These are phyloP conservation scores for Schwanniomyces sp. DNA, from an alignment of 805 yeast genomes.

Conservation along the genomic window DNA sequence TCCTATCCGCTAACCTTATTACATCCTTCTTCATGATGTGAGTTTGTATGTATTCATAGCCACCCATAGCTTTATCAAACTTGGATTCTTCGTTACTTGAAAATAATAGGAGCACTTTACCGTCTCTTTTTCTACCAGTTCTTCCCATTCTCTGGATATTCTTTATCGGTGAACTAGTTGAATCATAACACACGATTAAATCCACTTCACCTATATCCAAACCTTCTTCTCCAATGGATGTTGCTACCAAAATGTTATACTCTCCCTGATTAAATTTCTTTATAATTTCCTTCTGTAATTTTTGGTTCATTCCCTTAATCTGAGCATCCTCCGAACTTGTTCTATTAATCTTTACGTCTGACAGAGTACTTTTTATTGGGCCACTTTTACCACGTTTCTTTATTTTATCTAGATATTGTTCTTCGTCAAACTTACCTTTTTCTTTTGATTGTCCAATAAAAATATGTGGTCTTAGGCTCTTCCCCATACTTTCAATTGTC, in stretches of 20 bases:
- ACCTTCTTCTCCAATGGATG: slow-evolving; percentile 98
- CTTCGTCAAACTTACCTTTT: slow-evolving; percentile 67
- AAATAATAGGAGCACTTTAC: slow-evolving; percentile 72
- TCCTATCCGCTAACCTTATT: slow-evolving; percentile 47
- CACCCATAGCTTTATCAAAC: slow-evolving; percentile 81
- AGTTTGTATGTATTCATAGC: slow-evolving; percentile 75
- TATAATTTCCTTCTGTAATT: slow-evolving; percentile 77
- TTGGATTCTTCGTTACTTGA: slow-evolving; percentile 76
- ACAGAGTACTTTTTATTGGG: slow-evolving; percentile 19
- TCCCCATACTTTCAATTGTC: slow-evolving; percentile 43
- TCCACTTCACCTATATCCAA: slow-evolving; percentile 98
- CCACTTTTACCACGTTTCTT: slow-evolving; percentile 26
- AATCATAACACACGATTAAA: slow-evolving; percentile 86
- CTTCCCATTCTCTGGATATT: slow-evolving; percentile 96
- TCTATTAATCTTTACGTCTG: slow-evolving; percentile 26
- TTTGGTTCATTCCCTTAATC: slow-evolving; percentile 85
- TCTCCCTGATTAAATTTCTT: slow-evolving; percentile 69
- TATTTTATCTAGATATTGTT: slow-evolving; percentile 42
- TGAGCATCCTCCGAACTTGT: slow-evolving; percentile 77
- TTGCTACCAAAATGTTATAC: slow-evolving; percentile 84
- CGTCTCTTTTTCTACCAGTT: slow-evolving; percentile 94
- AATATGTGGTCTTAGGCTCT: slow-evolving; percentile 63
- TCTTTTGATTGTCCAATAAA: slow-evolving; percentile 91
- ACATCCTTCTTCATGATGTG: slow-evolving; percentile 54
- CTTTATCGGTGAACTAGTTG: slow-evolving; percentile 90